These are phyloP conservation scores for Penicillium sp. DNA, from an alignment of 2,329 filamentous ascomycete genomes.

Conservation along the genomic window DNA sequence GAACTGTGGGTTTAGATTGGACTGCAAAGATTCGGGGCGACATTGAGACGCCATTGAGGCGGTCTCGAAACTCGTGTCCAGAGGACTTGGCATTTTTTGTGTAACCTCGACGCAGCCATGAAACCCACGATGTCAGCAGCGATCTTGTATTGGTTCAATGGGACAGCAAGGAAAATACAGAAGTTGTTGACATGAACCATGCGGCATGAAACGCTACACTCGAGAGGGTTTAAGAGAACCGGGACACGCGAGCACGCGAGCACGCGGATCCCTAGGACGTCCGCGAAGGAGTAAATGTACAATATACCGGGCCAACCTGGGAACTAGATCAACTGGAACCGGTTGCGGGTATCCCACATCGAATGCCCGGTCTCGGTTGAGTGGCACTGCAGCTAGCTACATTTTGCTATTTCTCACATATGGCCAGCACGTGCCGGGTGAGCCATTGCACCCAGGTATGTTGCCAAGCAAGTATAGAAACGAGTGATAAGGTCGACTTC, in stretches of 20 bases:
- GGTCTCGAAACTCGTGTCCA: background rate
- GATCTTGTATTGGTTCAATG: background rate
- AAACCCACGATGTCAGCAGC: background rate
- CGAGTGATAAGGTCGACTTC: background rate
- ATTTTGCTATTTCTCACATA: background rate
- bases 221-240: background rate
- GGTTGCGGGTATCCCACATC: background rate
- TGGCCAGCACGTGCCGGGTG: background rate
- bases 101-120: background rate
- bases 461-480: background rate
- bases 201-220: background rate
- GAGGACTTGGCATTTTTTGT: background rate
- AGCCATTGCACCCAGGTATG: background rate
- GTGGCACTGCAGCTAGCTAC: background rate
- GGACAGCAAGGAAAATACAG: background rate
- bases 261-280: background rate
- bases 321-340: background rate
- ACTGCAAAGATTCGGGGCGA: background rate
- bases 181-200: background rate
- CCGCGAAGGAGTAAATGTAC: background rate
- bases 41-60: background rate
- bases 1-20: constrained; percentile 12
- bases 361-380: background rate
- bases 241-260: background rate
- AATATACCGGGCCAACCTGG: background rate